A percentile compares a stretch with the other conserved stretches of the same genome.
Conservation (phyloP, 306 rosid species). For the Coriaria nepalensis region DNA sequence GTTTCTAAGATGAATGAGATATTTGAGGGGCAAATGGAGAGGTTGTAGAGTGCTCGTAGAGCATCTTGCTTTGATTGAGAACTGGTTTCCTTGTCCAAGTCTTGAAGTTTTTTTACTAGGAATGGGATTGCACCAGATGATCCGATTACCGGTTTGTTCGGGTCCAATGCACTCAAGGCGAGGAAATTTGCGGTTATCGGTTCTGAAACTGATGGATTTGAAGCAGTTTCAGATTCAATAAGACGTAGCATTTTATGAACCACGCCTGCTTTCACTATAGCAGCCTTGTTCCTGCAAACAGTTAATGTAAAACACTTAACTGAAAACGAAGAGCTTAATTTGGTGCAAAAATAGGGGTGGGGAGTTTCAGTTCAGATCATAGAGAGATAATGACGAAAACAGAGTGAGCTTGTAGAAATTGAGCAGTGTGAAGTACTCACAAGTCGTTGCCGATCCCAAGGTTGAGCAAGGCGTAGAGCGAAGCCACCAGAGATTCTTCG, state of each 20-base stretch:
- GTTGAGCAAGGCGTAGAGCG: constrained; percentile 91
- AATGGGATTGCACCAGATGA: constrained; percentile 89
- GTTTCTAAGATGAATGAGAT: constrained; percentile 56
- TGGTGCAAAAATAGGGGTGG: background rate
- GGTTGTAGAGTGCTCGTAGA: constrained; percentile 80
- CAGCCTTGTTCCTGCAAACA: constrained; percentile 66
- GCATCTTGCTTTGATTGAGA: constrained; percentile 77
- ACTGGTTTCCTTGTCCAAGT: constrained; percentile 20
- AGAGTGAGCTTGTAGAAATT: background rate
- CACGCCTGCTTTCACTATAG: constrained; percentile 77
- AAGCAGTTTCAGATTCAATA: constrained; percentile 35
- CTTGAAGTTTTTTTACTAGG: constrained; percentile 44
- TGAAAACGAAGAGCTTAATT: constrained; percentile 1
- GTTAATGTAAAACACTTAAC: background rate
- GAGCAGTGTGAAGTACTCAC: constrained; percentile 34
- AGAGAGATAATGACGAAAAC: background rate
- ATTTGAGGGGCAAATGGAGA: constrained; percentile 52
- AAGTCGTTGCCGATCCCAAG: constrained; percentile 85
- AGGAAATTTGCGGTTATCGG: constrained; percentile 87
- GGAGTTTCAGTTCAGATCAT: background rate
- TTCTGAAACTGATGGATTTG: constrained; percentile 50
- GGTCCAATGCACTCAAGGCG: constrained; percentile 84
- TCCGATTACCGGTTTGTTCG: constrained; percentile 77
- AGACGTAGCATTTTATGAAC: constrained; percentile 86
- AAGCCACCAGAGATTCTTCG: constrained; percentile 50